phyloP scores from a whole-genome alignment of 305 asterid genomes.

The Plantago lanceolata region DNA sequence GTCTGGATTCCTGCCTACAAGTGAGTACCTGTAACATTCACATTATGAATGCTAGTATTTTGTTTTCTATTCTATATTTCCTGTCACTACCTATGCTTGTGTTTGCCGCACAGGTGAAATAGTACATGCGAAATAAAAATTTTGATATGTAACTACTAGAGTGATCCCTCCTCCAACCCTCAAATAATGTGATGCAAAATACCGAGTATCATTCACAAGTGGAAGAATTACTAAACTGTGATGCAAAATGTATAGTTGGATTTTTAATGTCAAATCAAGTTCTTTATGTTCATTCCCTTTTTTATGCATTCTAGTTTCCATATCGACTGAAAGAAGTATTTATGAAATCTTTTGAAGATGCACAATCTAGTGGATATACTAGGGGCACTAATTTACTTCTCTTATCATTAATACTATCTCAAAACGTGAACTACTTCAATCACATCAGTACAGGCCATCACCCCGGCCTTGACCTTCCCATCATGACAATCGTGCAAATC shows the following conservation, averaged over 20 bases:
- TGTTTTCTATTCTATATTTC: constrained; percentile 19
- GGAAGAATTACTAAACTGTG: neutral
- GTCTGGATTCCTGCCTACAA: constrained; percentile 99
- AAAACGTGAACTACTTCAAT: neutral
- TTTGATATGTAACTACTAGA: neutral
- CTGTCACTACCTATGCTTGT: constrained; percentile 15
- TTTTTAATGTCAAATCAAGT: neutral
- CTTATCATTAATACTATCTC: neutral
- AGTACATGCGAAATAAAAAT: neutral
- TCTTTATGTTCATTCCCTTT: neutral
- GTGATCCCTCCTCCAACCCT: neutral
- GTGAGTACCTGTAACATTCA: constrained; percentile 38
- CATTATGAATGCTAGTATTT: constrained; percentile 13
- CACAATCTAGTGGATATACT: neutral
- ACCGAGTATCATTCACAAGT: neutral
- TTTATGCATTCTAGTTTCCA: neutral
- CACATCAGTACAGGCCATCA: neutral
- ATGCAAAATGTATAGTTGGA: neutral
- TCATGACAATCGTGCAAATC: neutral
- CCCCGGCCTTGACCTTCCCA: neutral
- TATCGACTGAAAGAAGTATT: neutral
- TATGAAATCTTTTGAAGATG: neutral
- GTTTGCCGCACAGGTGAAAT: neutral
- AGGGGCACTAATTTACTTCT: neutral
- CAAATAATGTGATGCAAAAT: constrained; percentile 1